phyloP scores from a whole-genome alignment of 1,284 basidiomycete genomes.

The Coriolopsis trogii region DNA sequence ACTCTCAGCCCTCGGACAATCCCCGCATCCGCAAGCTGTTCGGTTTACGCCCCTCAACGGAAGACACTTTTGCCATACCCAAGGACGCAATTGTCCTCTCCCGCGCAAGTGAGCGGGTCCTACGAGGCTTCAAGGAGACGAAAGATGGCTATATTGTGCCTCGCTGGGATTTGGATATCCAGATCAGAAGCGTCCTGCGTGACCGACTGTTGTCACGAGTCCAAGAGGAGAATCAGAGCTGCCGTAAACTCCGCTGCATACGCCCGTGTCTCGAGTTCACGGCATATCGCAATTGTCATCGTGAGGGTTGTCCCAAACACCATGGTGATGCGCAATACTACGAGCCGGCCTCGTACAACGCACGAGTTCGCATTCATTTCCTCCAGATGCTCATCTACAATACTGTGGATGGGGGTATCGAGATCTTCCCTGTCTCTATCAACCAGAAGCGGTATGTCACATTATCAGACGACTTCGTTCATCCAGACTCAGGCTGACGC shows the following conservation, averaged over 20 bases:
- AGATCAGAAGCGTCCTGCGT: slow-evolving; percentile 29
- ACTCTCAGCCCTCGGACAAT: slow-evolving; percentile 30
- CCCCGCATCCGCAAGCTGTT: slow-evolving; percentile 40
- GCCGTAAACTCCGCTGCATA: slow-evolving; percentile 36
- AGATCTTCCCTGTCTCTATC: slow-evolving; percentile 19
- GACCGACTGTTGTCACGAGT: slow-evolving; percentile 35
- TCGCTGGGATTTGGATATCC: slow-evolving; percentile 16
- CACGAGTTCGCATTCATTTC: slow-evolving; percentile 46
- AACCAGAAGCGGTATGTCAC: slow-evolving; percentile 25
- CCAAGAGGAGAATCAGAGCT: slow-evolving; percentile 38
- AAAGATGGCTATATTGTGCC: slow-evolving; percentile 14
- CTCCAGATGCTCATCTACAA: slow-evolving; percentile 52
- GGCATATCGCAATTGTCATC: slow-evolving; percentile 39
- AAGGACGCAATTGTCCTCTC: slow-evolving; percentile 28
- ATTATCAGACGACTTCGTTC: neutral
- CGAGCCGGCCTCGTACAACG: slow-evolving; percentile 38
- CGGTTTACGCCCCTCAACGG: slow-evolving; percentile 34
- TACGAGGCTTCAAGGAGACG: neutral
- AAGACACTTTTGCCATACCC: slow-evolving; percentile 31
- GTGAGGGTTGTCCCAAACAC: slow-evolving; percentile 39
- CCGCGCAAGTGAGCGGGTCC: neutral
- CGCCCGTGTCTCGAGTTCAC: slow-evolving; percentile 43
- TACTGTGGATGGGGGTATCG: slow-evolving; percentile 28
- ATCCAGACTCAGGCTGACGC: neutral
- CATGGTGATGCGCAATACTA: slow-evolving; percentile 37